phyloP scores from a whole-genome alignment of 345 rosid genomes.

The Populus simonii region DNA sequence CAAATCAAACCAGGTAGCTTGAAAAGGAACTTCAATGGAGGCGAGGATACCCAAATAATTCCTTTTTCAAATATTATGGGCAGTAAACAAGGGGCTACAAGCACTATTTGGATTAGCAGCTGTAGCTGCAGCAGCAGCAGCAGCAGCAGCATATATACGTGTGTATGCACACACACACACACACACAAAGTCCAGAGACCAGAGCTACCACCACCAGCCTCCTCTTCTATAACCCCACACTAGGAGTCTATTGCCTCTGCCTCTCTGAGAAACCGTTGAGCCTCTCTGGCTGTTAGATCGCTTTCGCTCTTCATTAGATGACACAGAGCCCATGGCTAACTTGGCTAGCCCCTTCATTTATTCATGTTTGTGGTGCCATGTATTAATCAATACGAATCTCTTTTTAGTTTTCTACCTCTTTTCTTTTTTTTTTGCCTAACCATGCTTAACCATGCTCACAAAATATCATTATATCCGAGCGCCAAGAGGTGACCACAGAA shows the following conservation, averaged over 20 bases:
- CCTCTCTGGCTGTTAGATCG: slow-evolving; percentile 36
- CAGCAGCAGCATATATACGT: background rate
- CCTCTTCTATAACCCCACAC: slow-evolving; percentile 16
- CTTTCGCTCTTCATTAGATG: slow-evolving; percentile 34
- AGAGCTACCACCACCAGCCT: background rate
- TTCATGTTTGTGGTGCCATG: slow-evolving; percentile 26
- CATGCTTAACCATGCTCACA: no score
- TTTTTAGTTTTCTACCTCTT: background rate
- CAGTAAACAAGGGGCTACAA: slow-evolving; percentile 1
- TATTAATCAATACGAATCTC: background rate
- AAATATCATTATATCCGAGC: no score
- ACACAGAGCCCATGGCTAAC: slow-evolving; percentile 20
- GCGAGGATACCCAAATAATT: slow-evolving; percentile 35
- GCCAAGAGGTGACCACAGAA: background rate
- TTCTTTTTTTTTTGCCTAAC: no score
- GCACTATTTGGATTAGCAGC: background rate
- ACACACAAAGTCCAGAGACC: background rate
- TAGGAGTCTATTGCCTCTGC: slow-evolving; percentile 11
- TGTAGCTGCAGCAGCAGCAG: background rate
- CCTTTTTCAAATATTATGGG: slow-evolving; percentile 13
- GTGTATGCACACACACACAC: background rate
- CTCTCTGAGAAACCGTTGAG: slow-evolving; percentile 41
- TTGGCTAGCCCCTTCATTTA: slow-evolving; percentile 5
- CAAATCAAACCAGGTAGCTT: slow-evolving; percentile 35
- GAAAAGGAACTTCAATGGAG: slow-evolving; percentile 18